Base-by-base conservation (phyloP, 345 rosid genomes). In the Isatis tinctoria region DNA sequence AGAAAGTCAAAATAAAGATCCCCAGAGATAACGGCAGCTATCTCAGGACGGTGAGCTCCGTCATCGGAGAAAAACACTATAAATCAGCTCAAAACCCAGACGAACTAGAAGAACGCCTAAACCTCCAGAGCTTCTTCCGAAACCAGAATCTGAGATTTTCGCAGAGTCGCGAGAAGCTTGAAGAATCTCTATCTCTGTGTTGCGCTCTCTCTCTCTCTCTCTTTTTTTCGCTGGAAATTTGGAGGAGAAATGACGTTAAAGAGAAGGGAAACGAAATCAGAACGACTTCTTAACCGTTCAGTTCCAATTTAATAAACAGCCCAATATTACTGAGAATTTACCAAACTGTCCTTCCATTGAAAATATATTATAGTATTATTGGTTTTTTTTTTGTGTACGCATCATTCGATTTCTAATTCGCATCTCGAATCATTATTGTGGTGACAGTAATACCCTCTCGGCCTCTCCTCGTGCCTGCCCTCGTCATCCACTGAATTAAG, bases 251-350 rank as follows among this genome's bases (percentile, higher is more conserved):
- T 13, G 76, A 70, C 80, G 72, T 70, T 39, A 39, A 58, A 57
- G 76, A 39, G 76, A 71, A 77, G 56, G 18, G 48, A 77, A 72
- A 77, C 45, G 80, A 70, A 70, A 70, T 70, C 75, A 47, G 72
- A 77, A 77, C 80, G 76, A 76, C 80, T 70, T 77, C 72, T 28
- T 77, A 77, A 77, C 80, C 80, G 80, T 45, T 17, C 48, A 57
- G 11, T 47, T 48, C 16, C 11, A 13, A 4, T 76, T 70, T 70
- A 56, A 6, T 70, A 44, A 63, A 27, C 45, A 2, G 9, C 1
- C 72, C 45, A 4, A 64, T 1, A 7, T n/a, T 28, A 9, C 36
- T 11, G 0, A 0, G 1, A 40, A 70, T 54, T 70, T 77, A 77
- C 80, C 3, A 14, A 63, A 17, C 0, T 17, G 2, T 27, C 75